phyloP scores from a whole-genome alignment of 371 early-diverging fungal genomes.

The Conidiobolus coronatus region DNA sequence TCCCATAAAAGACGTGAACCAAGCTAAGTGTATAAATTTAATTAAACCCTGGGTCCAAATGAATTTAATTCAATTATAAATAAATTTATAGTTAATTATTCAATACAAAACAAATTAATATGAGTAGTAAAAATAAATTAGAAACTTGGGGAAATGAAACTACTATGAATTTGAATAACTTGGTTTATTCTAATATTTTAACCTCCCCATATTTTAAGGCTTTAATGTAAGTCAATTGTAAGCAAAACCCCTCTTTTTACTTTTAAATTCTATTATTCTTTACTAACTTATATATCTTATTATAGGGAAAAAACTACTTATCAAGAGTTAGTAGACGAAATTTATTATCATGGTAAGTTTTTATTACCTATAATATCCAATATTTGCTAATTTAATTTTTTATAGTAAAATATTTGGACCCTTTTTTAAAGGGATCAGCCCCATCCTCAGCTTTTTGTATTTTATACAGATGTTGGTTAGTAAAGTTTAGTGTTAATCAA shows the following conservation, averaged over 20 bases:
- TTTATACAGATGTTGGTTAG: conserved; percentile 67
- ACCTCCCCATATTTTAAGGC: conserved; percentile 43
- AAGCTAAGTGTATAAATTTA: no score
- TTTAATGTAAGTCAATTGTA: conserved; percentile 26
- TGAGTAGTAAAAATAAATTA: conserved; percentile 15
- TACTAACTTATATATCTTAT: conserved; percentile 5
- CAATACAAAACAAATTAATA: no score
- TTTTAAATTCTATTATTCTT: no score
- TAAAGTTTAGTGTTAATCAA: conserved; percentile 52
- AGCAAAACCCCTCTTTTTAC: background rate
- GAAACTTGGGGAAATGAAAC: conserved; percentile 54
- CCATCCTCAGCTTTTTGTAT: conserved; percentile 70
- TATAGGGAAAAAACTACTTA: conserved; percentile 45
- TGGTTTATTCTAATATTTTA: conserved; percentile 43
- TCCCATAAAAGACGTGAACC: no score
- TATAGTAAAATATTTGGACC: no score
- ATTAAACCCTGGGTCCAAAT: no score
- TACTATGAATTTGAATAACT: conserved; percentile 67
- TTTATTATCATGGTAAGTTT: conserved; percentile 28
- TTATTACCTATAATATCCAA: background rate
- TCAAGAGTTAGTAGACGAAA: conserved; percentile 66
- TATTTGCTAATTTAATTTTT: no score
- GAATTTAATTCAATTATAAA: no score
- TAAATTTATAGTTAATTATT: no score
- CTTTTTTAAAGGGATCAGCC: conserved; percentile 57